Evolutionary conservation across 495 filamentous ascomycete species (phyloP).

Genomic region (Opeltia flavorubescens): DNA sequence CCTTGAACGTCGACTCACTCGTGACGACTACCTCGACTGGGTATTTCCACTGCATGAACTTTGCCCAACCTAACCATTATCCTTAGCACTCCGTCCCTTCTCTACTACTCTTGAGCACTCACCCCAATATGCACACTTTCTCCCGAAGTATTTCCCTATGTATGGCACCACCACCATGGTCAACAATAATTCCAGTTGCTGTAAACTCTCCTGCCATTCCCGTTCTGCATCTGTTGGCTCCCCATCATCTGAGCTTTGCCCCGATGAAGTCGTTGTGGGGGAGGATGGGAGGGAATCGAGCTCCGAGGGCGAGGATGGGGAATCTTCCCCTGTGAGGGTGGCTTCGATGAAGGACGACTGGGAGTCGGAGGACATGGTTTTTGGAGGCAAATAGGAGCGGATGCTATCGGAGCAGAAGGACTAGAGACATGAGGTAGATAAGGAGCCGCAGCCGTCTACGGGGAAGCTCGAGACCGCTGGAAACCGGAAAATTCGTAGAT

Average conservation of each 20-base stretch:
- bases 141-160: constrained; percentile 80
- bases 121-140: constrained; percentile 96
- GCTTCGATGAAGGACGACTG: constrained; percentile 31
- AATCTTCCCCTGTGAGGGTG: constrained; percentile 24
- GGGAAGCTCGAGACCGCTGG: no score
- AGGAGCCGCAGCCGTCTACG: neutral
- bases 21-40: constrained; percentile 49
- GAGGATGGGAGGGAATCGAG: constrained; percentile 69
- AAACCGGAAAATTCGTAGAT: no score
- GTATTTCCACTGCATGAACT: constrained; percentile 68
- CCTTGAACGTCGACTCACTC: constrained; percentile 44
- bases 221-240: constrained; percentile 64
- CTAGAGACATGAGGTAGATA: neutral
- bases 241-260: constrained; percentile 38
- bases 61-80: constrained; percentile 43
- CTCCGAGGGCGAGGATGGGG: constrained; percentile 44
- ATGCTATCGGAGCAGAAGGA: constrained; percentile 1
- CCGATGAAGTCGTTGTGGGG: constrained; percentile 40
- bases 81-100: neutral
- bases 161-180: constrained; percentile 91
- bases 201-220: constrained; percentile 85
- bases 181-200: constrained; percentile 82
- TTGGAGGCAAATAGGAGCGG: constrained; percentile 19
- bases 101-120: constrained; percentile 19
- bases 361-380: constrained; percentile 26